phyloP scores from a whole-genome alignment of 1,284 basidiomycete species.

The Boletus austroedulis region DNA sequence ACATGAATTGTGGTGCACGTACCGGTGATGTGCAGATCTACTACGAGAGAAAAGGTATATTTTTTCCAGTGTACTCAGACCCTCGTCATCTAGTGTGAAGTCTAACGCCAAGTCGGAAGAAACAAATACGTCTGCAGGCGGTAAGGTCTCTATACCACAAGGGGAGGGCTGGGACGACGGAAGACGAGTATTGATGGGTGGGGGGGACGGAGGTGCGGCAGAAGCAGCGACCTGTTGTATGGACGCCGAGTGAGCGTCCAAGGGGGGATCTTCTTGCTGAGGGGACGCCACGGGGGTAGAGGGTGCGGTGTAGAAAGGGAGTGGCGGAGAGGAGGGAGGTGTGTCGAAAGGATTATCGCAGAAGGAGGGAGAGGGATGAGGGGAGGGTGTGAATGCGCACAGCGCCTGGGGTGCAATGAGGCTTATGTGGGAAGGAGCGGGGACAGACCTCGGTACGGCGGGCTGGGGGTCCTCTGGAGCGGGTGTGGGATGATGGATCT shows the following conservation, averaged over 20 bases:
- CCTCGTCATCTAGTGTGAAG: constrained; percentile 66
- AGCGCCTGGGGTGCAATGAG: constrained; percentile 29
- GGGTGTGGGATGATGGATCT: constrained; percentile 28
- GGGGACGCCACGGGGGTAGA: constrained; percentile 37
- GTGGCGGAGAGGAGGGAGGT: constrained; percentile 34
- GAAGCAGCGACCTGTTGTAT: constrained; percentile 22
- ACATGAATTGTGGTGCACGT: constrained; percentile 22
- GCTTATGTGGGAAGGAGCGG: constrained; percentile 30
- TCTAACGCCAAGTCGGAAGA: constrained; percentile 45
- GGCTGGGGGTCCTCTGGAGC: constrained; percentile 17
- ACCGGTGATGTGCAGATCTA: constrained; percentile 73
- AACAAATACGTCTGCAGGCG: constrained; percentile 27
- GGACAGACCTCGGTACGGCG: constrained; percentile 15
- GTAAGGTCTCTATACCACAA: constrained; percentile 34
- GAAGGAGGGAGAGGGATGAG: constrained; percentile 25
- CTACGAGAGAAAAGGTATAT: constrained; percentile 93
- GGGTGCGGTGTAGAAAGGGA: constrained; percentile 37
- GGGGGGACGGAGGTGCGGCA: constrained; percentile 26
- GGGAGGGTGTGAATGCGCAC: constrained; percentile 25
- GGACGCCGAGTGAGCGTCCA: constrained; percentile 16
- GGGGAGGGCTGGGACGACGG: constrained; percentile 11
- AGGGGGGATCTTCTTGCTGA: constrained; percentile 32
- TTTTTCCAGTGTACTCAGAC: constrained; percentile 82
- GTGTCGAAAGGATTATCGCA: constrained; percentile 34
- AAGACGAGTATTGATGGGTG: constrained; percentile 16